A percentile compares a stretch with the other conserved stretches of the same genome.
Evolutionary conservation across 2,329 filamentous ascomycete genomes (phyloP).

Genomic region (Sclerotinia glacialis): DNA sequence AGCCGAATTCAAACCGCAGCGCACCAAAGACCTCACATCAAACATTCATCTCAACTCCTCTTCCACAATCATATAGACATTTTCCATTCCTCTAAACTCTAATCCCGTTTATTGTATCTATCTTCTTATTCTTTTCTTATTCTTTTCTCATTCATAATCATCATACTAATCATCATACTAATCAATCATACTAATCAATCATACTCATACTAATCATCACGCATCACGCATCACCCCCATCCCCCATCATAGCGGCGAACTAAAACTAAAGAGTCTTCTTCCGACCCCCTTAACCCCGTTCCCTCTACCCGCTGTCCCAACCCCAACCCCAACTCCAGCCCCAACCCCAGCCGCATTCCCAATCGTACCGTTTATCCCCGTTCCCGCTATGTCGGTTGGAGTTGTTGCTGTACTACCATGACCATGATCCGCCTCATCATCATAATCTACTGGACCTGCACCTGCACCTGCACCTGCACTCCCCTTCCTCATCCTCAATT

Average conservation of each 20-base stretch:
- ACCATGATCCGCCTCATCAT: background rate
- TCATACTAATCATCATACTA: background rate
- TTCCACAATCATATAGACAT: background rate
- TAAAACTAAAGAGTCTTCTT: background rate
- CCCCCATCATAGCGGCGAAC: background rate
- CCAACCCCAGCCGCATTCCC: too few species aligned
- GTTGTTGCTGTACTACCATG: background rate
- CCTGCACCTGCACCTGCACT: background rate
- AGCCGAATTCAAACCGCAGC: too few species aligned
- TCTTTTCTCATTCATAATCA: background rate
- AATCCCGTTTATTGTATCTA: too few species aligned
- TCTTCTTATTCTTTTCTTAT: background rate
- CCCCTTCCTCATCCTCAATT: constrained; percentile 16
- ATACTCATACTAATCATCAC: background rate
- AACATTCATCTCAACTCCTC: background rate
- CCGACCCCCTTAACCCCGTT: background rate
- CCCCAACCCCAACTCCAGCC: background rate
- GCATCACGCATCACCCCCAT: too few species aligned
- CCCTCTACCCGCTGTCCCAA: background rate
- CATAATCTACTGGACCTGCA: background rate
- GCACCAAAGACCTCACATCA: too few species aligned
- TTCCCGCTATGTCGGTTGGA: background rate
- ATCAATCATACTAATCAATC: too few species aligned
- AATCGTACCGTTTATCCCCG: too few species aligned
- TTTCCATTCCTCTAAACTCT: background rate